These are phyloP conservation scores for Ilex aquifolium DNA, from an alignment of 257 asterid species.

Conservation along the genomic window DNA sequence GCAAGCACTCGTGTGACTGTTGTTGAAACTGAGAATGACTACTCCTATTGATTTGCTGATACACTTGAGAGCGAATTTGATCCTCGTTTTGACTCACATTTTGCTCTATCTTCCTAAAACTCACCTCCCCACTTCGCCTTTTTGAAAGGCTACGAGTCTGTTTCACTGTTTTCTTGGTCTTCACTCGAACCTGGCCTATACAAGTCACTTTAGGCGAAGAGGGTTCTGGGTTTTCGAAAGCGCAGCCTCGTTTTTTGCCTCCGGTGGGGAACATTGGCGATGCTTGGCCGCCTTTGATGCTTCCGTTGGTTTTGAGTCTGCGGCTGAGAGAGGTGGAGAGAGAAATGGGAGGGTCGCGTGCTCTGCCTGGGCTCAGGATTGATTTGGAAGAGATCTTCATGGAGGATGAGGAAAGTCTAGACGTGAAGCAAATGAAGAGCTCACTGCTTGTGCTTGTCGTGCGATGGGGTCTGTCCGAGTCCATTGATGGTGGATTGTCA, in stretches of 20 bases:
- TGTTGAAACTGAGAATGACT: conserved; percentile 34
- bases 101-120: conserved; percentile 50
- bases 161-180: conserved; percentile 69
- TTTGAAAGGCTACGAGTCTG: conserved; percentile 60
- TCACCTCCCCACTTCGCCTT: conserved; percentile 54
- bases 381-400: conserved; percentile 40
- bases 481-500: conserved; percentile 26
- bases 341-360: conserved; percentile 53
- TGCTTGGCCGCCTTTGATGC: conserved; percentile 70
- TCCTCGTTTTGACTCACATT: conserved; percentile 20
- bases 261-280: conserved; percentile 59
- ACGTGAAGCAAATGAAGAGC: conserved; percentile 64
- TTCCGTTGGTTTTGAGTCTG: conserved; percentile 62
- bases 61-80: conserved; percentile 15
- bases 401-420: conserved; percentile 49
- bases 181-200: conserved; percentile 92
- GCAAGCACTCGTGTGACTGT: conserved; percentile 38
- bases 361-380: conserved; percentile 35
- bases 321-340: conserved; percentile 81
- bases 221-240: conserved; percentile 80
- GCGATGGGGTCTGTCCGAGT: conserved; percentile 58
- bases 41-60: conserved; percentile 21
- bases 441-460: conserved; percentile 39
- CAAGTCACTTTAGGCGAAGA: conserved; percentile 97
- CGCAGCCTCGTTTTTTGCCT: conserved; percentile 56